phyloP scores from a whole-genome alignment of 768 basidiomycete genomes.

The Tulasnella sp. region DNA sequence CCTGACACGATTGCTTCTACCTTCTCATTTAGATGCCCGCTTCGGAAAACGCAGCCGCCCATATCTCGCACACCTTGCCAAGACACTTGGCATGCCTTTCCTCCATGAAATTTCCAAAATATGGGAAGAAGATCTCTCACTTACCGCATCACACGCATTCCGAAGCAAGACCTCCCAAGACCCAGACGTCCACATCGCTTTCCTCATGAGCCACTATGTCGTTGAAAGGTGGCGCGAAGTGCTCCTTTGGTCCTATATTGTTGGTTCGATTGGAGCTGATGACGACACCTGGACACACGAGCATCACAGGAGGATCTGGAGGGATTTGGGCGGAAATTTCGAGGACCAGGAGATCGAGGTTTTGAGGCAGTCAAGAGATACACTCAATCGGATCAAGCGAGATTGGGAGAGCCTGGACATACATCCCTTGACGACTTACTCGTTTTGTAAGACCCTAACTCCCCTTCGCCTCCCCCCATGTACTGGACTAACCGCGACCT shows the following conservation, averaged over 20 bases:
- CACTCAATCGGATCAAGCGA: neutral
- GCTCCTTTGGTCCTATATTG: conserved; percentile 32
- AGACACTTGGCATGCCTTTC: conserved; percentile 31
- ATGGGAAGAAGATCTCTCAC: conserved; percentile 29
- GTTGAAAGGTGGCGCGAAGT: conserved; percentile 30
- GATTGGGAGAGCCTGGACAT: neutral
- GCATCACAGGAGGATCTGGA: conserved; percentile 24
- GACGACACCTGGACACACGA: conserved; percentile 26
- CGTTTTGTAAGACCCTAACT: conserved; percentile 27
- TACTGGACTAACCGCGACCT: neutral
- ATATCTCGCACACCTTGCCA: conserved; percentile 35
- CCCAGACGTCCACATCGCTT: neutral
- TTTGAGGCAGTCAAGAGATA: neutral
- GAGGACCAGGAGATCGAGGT: conserved; percentile 3
- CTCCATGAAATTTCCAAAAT: conserved; percentile 32
- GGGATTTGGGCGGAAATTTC: conserved; percentile 22
- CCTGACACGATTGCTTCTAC: neutral
- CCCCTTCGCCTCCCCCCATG: neutral
- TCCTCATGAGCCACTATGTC: conserved; percentile 27
- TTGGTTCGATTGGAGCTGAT: conserved; percentile 29
- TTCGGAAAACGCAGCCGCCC: conserved; percentile 35
- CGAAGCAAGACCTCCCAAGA: conserved; percentile 19
- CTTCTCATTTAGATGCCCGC: conserved; percentile 30
- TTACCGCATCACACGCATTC: conserved; percentile 23
- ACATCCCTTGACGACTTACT: conserved; percentile 16